Evolutionary conservation across 1,284 basidiomycete genomes (phyloP).

Genomic region (Waitea zeae): DNA sequence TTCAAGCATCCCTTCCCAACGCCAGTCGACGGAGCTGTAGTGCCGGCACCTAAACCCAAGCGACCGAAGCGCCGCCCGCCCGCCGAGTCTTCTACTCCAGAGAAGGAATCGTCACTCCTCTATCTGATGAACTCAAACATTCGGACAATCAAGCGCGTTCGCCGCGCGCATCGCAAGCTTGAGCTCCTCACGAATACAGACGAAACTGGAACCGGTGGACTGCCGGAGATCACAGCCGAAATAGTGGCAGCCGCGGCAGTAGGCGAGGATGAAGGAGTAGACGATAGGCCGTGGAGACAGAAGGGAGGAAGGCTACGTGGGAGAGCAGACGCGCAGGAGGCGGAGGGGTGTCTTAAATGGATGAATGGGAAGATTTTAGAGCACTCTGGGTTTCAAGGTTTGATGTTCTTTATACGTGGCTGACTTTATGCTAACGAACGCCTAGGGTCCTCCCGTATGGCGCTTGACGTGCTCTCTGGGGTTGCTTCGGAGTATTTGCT

Average conservation of each 20-base stretch:
- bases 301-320: slow-evolving; percentile 25
- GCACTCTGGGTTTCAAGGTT: slow-evolving; percentile 83
- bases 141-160: slow-evolving; percentile 46
- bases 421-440: background rate
- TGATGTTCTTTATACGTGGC: slow-evolving; percentile 4
- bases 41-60: slow-evolving; percentile 16
- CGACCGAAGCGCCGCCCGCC: slow-evolving; percentile 1
- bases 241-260: slow-evolving; percentile 10
- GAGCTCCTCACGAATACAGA: slow-evolving; percentile 23
- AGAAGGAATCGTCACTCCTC: slow-evolving; percentile 17
- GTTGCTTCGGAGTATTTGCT: slow-evolving; percentile 70
- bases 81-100: background rate
- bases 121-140: slow-evolving; percentile 59
- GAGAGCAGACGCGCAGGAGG: slow-evolving; percentile 36
- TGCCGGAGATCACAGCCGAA: slow-evolving; percentile 7
- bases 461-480: slow-evolving; percentile 69
- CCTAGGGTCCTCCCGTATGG: slow-evolving; percentile 43
- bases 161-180: slow-evolving; percentile 54
- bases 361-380: slow-evolving; percentile 60
- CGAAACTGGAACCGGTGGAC: background rate
- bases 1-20: slow-evolving; percentile 8
- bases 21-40: too few species aligned
- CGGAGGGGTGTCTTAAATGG: slow-evolving; percentile 49
- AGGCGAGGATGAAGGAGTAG: slow-evolving; percentile 27
- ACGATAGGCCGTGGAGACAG: slow-evolving; percentile 36